A percentile compares a stretch with the other conserved stretches of the same genome.
Conservation (phyloP, 2,329 filamentous ascomycete genomes). For the Diaporthe eres region DNA sequence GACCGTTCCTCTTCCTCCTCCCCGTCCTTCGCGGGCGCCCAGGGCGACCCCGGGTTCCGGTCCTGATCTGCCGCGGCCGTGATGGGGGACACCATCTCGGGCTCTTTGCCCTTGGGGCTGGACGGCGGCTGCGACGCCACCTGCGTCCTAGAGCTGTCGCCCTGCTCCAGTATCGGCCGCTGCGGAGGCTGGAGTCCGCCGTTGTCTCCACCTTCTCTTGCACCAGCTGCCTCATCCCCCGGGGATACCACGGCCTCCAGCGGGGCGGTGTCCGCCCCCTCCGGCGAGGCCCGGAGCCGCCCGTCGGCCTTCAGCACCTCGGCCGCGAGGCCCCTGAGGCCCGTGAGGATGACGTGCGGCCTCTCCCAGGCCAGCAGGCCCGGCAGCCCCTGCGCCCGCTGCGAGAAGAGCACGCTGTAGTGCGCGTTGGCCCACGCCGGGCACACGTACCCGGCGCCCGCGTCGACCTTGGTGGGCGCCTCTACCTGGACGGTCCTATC, state of each 20-base stretch:
- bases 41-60: not conserved
- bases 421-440: conserved; percentile 62
- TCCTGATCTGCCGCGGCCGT: not conserved
- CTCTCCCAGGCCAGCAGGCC: conserved; percentile 65
- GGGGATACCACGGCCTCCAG: conserved; percentile 52
- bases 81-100: not conserved
- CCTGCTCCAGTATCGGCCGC: conserved; percentile 37
- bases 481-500: conserved; percentile 46
- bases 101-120: conserved; percentile 39
- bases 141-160: conserved; percentile 39
- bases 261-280: conserved; percentile 44
- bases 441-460: conserved; percentile 55
- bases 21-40: not conserved
- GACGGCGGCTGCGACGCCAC: conserved; percentile 38
- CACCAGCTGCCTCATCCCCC: not conserved
- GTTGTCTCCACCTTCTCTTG: not conserved
- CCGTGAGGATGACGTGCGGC: conserved; percentile 60
- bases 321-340: conserved; percentile 57
- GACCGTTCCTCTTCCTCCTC: conserved; percentile 1
- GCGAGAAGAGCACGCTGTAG: conserved; percentile 60
- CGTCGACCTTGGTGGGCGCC: conserved; percentile 19
- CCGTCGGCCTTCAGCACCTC: conserved; percentile 55
- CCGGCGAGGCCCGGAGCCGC: conserved; percentile 51
- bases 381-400: conserved; percentile 55
- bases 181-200: conserved; percentile 34